A percentile compares a stretch with the other conserved stretches of the same genome.
Evolutionary conservation across 306 rosid species (phyloP).

Genomic region (Prunus davidiana): DNA sequence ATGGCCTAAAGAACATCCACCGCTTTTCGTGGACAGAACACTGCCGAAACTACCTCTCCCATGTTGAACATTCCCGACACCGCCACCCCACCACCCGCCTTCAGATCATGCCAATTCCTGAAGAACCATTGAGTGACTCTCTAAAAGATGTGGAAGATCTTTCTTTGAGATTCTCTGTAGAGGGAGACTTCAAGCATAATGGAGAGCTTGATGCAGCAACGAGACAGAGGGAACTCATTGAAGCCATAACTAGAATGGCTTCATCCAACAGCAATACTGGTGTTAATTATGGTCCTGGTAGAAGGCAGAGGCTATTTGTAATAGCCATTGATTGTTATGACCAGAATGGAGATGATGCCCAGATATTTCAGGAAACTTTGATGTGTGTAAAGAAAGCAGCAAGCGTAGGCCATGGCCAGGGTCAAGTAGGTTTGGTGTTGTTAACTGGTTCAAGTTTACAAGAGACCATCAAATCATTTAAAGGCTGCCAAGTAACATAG

Average conservation of each 20-base stretch:
- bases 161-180: slow-evolving; percentile 70
- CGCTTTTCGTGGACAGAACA: slow-evolving; percentile 85
- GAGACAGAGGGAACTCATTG: slow-evolving; percentile 71
- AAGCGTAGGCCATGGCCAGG: slow-evolving; percentile 34
- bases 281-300: slow-evolving; percentile 52
- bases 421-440: slow-evolving; percentile 51
- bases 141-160: slow-evolving; percentile 68
- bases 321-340: slow-evolving; percentile 66
- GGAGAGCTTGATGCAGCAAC: slow-evolving; percentile 50
- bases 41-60: slow-evolving; percentile 79
- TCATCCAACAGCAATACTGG: slow-evolving; percentile 39
- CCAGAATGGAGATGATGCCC: slow-evolving; percentile 40
- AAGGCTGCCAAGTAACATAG: slow-evolving; percentile 41
- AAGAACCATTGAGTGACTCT: slow-evolving; percentile 80
- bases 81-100: slow-evolving; percentile 56
- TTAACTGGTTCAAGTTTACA: slow-evolving; percentile 57
- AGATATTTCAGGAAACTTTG: slow-evolving; percentile 37
- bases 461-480: slow-evolving; percentile 57
- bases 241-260: slow-evolving; percentile 52
- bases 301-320: slow-evolving; percentile 62
- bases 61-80: slow-evolving; percentile 57
- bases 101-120: slow-evolving; percentile 55
- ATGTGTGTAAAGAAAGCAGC: slow-evolving; percentile 46
- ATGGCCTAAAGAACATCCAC: slow-evolving; percentile 76
- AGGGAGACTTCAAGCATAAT: slow-evolving; percentile 50